Evolutionary conservation across 768 basidiomycete genomes (phyloP).

Genomic region (Hebeloma cylindrosporum): DNA sequence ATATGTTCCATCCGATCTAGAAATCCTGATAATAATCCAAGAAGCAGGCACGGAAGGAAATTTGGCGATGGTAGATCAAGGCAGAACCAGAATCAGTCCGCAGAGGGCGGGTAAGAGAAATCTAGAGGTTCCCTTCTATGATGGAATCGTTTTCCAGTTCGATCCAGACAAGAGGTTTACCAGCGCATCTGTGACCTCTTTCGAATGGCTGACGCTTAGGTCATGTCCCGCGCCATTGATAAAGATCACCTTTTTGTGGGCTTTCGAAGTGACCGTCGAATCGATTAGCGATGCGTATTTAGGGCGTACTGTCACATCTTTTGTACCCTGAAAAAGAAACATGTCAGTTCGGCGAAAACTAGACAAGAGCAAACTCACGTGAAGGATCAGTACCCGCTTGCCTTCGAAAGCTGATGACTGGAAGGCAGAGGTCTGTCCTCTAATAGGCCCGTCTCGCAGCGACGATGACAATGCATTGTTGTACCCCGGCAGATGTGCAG

Average conservation of each 20-base stretch:
- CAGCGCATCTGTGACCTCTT: conserved; percentile 34
- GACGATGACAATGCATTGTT: conserved; percentile 78
- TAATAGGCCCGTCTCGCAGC: conserved; percentile 68
- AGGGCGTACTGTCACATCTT: conserved; percentile 54
- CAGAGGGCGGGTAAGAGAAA: too few relatives aligned
- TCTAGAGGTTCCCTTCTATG: too few relatives aligned
- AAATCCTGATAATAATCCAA: too few relatives aligned
- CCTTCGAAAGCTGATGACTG: conserved; percentile 45
- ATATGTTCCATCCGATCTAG: too few relatives aligned
- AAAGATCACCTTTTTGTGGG: conserved; percentile 42
- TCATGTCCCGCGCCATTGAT: conserved; percentile 57
- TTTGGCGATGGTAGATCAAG: too few relatives aligned
- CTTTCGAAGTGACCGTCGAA: conserved; percentile 39
- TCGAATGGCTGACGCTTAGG: conserved; percentile 43
- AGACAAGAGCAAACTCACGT: conserved; percentile 40
- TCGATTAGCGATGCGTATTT: conserved; percentile 51
- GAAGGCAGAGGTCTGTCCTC: conserved; percentile 59
- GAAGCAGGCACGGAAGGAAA: too few relatives aligned
- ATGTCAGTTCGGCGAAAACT: conserved; percentile 1
- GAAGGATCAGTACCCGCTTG: conserved; percentile 60
- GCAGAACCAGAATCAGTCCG: too few relatives aligned
- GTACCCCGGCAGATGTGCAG: conserved; percentile 72
- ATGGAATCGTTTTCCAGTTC: conserved; percentile 11
- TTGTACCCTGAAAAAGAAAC: conserved; percentile 46
- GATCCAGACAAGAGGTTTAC: conserved; percentile 29